phyloP scores from a whole-genome alignment of 345 rosid species.

The Aegle marmelos region DNA sequence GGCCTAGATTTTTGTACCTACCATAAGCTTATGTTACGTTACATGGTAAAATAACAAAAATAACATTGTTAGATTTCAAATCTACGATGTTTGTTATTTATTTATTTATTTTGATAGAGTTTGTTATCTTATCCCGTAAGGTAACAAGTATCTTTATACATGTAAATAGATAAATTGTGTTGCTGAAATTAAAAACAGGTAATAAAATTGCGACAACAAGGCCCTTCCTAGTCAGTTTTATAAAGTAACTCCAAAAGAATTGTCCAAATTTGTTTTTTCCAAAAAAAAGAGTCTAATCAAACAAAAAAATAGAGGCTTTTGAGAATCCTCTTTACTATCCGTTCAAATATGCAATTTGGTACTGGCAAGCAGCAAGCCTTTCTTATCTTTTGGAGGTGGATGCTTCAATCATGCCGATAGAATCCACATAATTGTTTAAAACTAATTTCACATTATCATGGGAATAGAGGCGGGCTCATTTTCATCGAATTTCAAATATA shows the following conservation, averaged over 20 bases:
- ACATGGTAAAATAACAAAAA: too few relatives aligned
- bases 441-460: not conserved
- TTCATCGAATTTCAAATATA: not conserved
- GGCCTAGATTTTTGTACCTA: too few relatives aligned
- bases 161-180: not conserved
- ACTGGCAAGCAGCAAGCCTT: too few relatives aligned
- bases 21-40: too few relatives aligned
- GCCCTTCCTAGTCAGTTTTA: too few relatives aligned
- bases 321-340: not conserved
- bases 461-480: not conserved
- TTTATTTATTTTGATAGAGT: too few relatives aligned
- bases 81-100: too few relatives aligned
- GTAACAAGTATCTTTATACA: too few relatives aligned
- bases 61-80: too few relatives aligned
- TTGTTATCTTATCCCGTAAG: too few relatives aligned
- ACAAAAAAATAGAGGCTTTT: not conserved
- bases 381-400: not conserved
- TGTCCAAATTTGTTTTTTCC: not conserved
- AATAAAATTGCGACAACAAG: too few relatives aligned
- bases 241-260: not conserved
- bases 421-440: not conserved
- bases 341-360: not conserved
- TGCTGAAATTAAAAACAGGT: not conserved
- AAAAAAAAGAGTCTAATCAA: not conserved
- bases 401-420: constrained; percentile 12